Percentiles rank a stretch among this genome's conserved stretches.
These are phyloP conservation scores for Xylaria sp. DNA, from an alignment of 2,329 filamentous ascomycete genomes.

Conservation along the genomic window DNA sequence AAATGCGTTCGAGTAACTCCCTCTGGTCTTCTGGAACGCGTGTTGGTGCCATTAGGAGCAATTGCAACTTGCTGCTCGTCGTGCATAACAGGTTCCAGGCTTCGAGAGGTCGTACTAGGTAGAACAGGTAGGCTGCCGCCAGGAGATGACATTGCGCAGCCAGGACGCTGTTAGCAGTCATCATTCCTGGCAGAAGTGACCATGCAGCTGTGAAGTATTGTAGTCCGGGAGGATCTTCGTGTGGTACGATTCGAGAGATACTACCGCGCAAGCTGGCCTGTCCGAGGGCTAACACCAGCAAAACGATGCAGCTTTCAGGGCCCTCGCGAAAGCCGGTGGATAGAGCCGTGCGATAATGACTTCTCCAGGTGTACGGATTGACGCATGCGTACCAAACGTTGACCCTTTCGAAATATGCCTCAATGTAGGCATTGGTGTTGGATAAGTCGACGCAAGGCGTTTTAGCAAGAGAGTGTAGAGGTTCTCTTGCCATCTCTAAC, in stretches of 20 bases:
- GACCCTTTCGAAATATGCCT: conserved; percentile 74
- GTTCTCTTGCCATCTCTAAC: conserved; percentile 72
- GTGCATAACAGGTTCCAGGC: conserved; percentile 77
- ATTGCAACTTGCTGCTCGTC: conserved; percentile 74
- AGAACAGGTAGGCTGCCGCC: conserved; percentile 76
- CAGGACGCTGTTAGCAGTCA: conserved; percentile 73
- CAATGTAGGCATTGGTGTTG: conserved; percentile 68
- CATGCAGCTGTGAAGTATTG: conserved; percentile 78
- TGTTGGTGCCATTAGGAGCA: conserved; percentile 68
- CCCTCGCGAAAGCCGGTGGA: conserved; percentile 73
- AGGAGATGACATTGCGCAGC: conserved; percentile 76
- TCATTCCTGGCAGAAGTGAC: conserved; percentile 69
- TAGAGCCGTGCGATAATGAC: conserved; percentile 68
- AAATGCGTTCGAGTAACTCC: conserved; percentile 71
- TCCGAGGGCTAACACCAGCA: conserved; percentile 71
- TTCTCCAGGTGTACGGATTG: conserved; percentile 74
- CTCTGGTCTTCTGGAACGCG: conserved; percentile 64
- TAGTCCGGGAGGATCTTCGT: conserved; percentile 68
- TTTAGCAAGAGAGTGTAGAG: conserved; percentile 62
- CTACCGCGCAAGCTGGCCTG: conserved; percentile 70
- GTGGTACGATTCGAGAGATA: conserved; percentile 64
- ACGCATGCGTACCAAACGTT: conserved; percentile 85
- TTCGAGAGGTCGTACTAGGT: conserved; percentile 74
- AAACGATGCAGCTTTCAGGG: conserved; percentile 74
- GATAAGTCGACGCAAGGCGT: conserved; percentile 64